A percentile compares a stretch with the other conserved stretches of the same genome.
Conservation (phyloP, 768 basidiomycete genomes). For the Kwoniella sp. region DNA sequence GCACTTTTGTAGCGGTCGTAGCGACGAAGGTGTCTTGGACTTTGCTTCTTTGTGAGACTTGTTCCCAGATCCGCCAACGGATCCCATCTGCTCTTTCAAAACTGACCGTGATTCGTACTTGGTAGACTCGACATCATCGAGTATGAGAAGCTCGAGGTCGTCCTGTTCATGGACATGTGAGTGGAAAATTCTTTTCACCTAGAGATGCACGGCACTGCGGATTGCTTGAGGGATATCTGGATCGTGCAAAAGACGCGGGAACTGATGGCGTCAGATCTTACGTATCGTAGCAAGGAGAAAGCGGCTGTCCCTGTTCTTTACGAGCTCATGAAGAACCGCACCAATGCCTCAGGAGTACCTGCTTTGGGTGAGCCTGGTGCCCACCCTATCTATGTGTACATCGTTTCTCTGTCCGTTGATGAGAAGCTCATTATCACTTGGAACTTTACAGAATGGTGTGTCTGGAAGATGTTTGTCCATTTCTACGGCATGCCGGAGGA, state of each 20-base stretch:
- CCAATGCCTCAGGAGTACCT: constrained; percentile 14
- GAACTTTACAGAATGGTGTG: constrained; percentile 25
- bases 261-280: neutral
- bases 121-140: constrained; percentile 14
- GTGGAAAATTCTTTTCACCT: too few species aligned
- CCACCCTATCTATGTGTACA: too few species aligned
- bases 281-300: constrained; percentile 12
- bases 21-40: constrained; percentile 13
- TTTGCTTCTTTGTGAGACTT: constrained; percentile 4
- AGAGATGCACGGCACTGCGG: too few species aligned
- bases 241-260: too few species aligned
- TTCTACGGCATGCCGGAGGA: constrained; percentile 12
- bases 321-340: constrained; percentile 16
- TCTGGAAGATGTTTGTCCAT: constrained; percentile 15
- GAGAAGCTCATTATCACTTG: too few species aligned
- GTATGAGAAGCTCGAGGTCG: constrained; percentile 11
- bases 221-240: too few species aligned
- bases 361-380: constrained; percentile 11
- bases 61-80: neutral
- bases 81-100: neutral
- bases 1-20: neutral
- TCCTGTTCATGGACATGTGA: constrained; percentile 20
- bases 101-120: neutral
- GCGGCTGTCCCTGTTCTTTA: constrained; percentile 4
- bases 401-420: too few species aligned